phyloP scores from a whole-genome alignment of 2,329 filamentous ascomycete genomes.

The Talaromyces albobiverticillius region DNA sequence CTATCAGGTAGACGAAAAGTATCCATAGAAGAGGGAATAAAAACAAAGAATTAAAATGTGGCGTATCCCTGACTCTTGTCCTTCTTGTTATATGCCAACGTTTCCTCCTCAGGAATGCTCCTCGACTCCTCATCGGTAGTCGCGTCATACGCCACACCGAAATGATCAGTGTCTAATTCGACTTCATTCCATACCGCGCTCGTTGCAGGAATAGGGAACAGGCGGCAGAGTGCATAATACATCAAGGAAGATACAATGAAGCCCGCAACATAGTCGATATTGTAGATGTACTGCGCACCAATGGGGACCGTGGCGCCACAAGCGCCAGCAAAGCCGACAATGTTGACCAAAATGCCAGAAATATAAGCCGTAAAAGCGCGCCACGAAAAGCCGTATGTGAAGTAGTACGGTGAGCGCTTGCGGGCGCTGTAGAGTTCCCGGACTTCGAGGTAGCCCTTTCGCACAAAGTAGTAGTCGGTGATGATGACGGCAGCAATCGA shows the following conservation, averaged over 20 bases:
- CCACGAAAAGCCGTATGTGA: constrained; percentile 72
- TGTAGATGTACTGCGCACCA: constrained; percentile 82
- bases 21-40: background rate
- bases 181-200: constrained; percentile 78
- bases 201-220: constrained; percentile 71
- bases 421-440: constrained; percentile 75
- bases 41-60: constrained; percentile 9
- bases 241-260: constrained; percentile 65
- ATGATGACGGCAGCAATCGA: constrained; percentile 91
- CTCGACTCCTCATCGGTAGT: constrained; percentile 24
- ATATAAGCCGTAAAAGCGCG: constrained; percentile 81
- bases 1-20: background rate
- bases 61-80: constrained; percentile 15
- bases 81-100: constrained; percentile 14
- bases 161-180: constrained; percentile 36
- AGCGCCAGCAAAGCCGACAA: constrained; percentile 85
- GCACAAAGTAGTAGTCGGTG: constrained; percentile 82
- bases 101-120: constrained; percentile 11
- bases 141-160: constrained; percentile 31
- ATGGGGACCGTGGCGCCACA: constrained; percentile 69
- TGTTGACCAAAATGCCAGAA: constrained; percentile 79
- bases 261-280: constrained; percentile 85
- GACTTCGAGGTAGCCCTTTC: constrained; percentile 75
- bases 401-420: constrained; percentile 64
- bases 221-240: constrained; percentile 68